Evolutionary conservation across 164 flowering plant genomes (phyloP).

Genomic region (Tinospora cordifolia): DNA sequence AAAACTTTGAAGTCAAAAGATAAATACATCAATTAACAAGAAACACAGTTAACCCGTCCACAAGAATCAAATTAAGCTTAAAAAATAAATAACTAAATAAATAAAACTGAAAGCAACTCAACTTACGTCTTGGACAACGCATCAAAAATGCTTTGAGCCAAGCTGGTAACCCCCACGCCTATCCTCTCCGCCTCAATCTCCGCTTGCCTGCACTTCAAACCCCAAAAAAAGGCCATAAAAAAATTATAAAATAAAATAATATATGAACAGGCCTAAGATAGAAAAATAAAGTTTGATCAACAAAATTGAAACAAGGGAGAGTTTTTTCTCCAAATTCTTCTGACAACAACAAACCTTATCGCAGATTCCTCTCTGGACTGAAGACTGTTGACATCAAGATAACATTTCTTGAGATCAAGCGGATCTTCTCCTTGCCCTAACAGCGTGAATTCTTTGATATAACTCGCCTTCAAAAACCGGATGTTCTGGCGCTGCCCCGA

Average conservation of each 20-base stretch:
- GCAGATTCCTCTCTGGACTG: slow-evolving; percentile 78
- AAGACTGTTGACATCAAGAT: slow-evolving; percentile 51
- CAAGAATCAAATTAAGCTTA: slow-evolving; percentile 3
- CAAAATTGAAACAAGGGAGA: neutral
- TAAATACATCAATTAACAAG: neutral
- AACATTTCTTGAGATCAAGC: slow-evolving; percentile 56
- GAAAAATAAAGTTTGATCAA: neutral
- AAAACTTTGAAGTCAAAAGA: neutral
- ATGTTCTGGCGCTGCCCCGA: slow-evolving; percentile 45
- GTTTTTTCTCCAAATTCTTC: neutral
- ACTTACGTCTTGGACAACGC: slow-evolving; percentile 88
- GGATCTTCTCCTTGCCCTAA: slow-evolving; percentile 80
- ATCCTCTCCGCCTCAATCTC: slow-evolving; percentile 89
- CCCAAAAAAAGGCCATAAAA: neutral
- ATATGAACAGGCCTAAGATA: no score
- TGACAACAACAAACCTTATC: slow-evolving; percentile 38
- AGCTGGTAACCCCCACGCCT: slow-evolving; percentile 58
- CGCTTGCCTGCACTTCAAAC: slow-evolving; percentile 62
- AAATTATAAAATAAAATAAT: neutral
- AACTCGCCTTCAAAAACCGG: slow-evolving; percentile 68
- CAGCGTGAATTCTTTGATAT: slow-evolving; percentile 58
- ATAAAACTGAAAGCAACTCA: neutral
- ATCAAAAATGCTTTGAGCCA: slow-evolving; percentile 42
- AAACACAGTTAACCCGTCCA: neutral
- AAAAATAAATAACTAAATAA: neutral